Evolutionary conservation across 169 alveolate genomes (phyloP), one percentile per base, ranked within the genome.

Genomic region (Sarcocystis neurona): DNA sequence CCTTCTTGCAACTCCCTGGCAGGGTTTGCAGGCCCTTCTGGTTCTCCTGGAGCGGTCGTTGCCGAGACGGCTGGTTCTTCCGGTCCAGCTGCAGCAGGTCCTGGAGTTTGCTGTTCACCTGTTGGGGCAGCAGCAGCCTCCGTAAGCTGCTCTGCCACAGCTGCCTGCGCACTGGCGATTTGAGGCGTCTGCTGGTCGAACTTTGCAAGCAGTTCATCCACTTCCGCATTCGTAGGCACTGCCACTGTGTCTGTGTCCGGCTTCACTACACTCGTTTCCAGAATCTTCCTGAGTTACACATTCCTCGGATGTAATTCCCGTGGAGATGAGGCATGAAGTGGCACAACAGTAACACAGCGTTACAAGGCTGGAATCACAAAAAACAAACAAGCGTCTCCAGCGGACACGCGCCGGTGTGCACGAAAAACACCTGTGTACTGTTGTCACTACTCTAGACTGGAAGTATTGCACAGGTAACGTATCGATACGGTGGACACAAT

Each of bases 171-270:
- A 0, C 34, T 30, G 82, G 82, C 82, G 39, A 39, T 56, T 18
- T 23, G 37, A 1, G 82, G 82, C 1, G 82, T 72, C 82, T 72
- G 48, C 32, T 39, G 15, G 56, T 72, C 82, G 82, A 72, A 72
- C 20, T 43, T 47, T 27, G 6, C 82, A 0, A 72, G 56, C 18
- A 72, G 34, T 15, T 23, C 1, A 0, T 72, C 82, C 58, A 72
- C 82, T 72, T 72, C 82, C 27, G 34, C 82, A 6, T 47, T 23
- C 3, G 41, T 43, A 0, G 82, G 82, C 30, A 72, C 82, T 10
- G 56, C 82, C 4, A 43, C 32, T 2, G 50, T 37, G 56, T 72
- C 82, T 12, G 82, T 72, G 58, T 2, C 32, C 41, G 15, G 43
- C 34, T 47, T 72, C 39, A 48, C 41, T 39, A 72, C 82, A 39